Evolutionary conservation across 2,329 filamentous ascomycete genomes (phyloP).

Genomic region (Sporothrix brasiliensis): DNA sequence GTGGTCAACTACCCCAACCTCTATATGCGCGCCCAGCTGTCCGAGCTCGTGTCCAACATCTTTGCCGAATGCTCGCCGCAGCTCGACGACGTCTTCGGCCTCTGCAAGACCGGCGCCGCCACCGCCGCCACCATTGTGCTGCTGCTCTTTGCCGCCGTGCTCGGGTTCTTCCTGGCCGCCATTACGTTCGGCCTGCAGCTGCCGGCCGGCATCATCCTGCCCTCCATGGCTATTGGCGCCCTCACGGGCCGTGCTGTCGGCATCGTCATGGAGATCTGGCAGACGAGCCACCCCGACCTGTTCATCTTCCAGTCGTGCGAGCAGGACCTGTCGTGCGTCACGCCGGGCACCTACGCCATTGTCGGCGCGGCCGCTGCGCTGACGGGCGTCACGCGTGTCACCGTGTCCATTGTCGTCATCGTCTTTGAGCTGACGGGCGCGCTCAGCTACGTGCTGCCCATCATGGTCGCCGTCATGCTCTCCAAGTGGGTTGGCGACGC

Average conservation of each 20-base stretch:
- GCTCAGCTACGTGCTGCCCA: slow-evolving; percentile 92
- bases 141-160: slow-evolving; percentile 75
- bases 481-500: slow-evolving; percentile 98
- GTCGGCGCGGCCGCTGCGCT: slow-evolving; percentile 94
- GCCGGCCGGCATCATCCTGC: slow-evolving; percentile 91
- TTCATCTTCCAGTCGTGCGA: slow-evolving; percentile 80
- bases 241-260: slow-evolving; percentile 87
- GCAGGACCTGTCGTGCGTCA: slow-evolving; percentile 84
- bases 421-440: slow-evolving; percentile 99
- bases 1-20: slow-evolving; percentile 93
- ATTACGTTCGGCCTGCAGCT: slow-evolving; percentile 94
- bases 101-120: slow-evolving; percentile 85
- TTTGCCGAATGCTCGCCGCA: slow-evolving; percentile 88
- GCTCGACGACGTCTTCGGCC: slow-evolving; percentile 81
- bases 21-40: slow-evolving; percentile 91
- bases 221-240: slow-evolving; percentile 94
- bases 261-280: slow-evolving; percentile 86
- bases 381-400: slow-evolving; percentile 92
- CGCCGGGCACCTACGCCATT: slow-evolving; percentile 93
- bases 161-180: slow-evolving; percentile 82
- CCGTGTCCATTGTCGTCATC: slow-evolving; percentile 97
- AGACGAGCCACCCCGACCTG: slow-evolving; percentile 73
- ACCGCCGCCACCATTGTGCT: slow-evolving; percentile 81
- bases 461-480: slow-evolving; percentile 98
- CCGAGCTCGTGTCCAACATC: slow-evolving; percentile 86